Base-by-base conservation (phyloP, 2,329 filamentous ascomycete species). In the Xylaria sp. region DNA sequence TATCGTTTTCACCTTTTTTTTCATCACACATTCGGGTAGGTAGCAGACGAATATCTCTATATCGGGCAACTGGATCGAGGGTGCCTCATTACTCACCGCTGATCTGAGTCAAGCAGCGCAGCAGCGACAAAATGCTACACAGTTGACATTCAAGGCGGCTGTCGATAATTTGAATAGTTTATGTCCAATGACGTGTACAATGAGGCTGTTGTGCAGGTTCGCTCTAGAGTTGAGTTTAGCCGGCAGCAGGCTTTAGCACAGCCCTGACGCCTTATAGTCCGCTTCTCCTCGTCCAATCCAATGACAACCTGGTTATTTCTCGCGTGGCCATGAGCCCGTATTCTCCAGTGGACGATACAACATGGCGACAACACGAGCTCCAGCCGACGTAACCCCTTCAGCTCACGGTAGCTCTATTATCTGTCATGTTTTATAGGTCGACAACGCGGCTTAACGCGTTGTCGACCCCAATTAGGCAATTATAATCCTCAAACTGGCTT, bases 121-220 rank as follows among this genome's bases (percentile, higher is more conserved):
- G 32, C 23, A 13, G 16, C 27, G 8, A 35, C n/a, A 10, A 9
- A 35, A 47, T 54, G 9, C 25, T 21, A 44, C 44, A 18, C 6
- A 10, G n/a, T 21, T 2, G 23, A 25, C 37, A 3, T 50, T 10
- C 23, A 27, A 54, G 61, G 65, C 40, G 57, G 29, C 9, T 9
- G 27, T 32, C 21, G 27, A 35, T 50, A 23, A 47, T 44, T 59
- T 50, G n/a, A 55, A 35, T 48, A 10, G 32, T 13, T 35, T 16
- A 65, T 63, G 35, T 62, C 16, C 63, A 68, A 63, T 66, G 67
- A 69, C 66, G 60, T 69, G 67, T 51, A 35, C 44, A 66, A 35
- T 60, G 65, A 69, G 68, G 64, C 68, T 65, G 50, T 48, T 47
- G 59, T 63, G 63, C 54, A 66, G 10, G 25, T 65, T 47, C 27